These are phyloP conservation scores for Chlamydomonas reinhardtii DNA, from an alignment of 163 green algal genomes.

Conservation along the genomic window DNA sequence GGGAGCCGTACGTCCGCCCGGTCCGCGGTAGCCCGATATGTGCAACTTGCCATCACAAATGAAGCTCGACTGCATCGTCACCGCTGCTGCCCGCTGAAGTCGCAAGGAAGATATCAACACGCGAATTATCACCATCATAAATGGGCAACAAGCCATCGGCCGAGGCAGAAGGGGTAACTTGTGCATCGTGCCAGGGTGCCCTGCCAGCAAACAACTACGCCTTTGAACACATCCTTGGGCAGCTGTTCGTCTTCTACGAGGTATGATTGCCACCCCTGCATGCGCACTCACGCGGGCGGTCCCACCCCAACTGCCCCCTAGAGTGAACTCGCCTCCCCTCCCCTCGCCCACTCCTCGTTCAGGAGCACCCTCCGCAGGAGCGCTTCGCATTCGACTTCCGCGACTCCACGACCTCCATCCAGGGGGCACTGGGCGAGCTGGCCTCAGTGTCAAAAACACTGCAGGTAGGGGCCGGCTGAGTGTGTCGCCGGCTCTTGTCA, in stretches of 20 bases:
- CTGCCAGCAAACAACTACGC: background rate
- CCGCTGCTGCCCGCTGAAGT: background rate
- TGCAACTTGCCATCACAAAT: no score
- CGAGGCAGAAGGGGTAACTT: background rate
- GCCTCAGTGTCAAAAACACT: background rate
- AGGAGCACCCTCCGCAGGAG: background rate
- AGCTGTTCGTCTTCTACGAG: conserved; percentile 1
- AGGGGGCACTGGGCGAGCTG: background rate
- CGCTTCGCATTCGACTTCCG: background rate
- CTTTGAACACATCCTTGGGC: background rate
- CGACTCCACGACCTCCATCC: background rate
- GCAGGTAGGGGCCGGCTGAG: background rate
- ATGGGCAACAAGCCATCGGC: background rate
- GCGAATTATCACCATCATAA: no score
- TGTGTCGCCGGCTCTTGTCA: no score
- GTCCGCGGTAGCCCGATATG: no score
- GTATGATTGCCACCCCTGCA: background rate
- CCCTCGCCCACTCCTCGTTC: no score
- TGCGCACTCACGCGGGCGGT: no score
- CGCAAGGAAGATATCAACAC: background rate
- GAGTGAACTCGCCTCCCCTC: no score
- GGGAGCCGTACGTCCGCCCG: no score
- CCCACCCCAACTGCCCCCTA: background rate
- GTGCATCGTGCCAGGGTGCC: background rate
- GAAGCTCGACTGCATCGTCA: no score